phyloP scores from a whole-genome alignment of 2,329 filamentous ascomycete genomes.

The Pseudopithomyces maydicus region DNA sequence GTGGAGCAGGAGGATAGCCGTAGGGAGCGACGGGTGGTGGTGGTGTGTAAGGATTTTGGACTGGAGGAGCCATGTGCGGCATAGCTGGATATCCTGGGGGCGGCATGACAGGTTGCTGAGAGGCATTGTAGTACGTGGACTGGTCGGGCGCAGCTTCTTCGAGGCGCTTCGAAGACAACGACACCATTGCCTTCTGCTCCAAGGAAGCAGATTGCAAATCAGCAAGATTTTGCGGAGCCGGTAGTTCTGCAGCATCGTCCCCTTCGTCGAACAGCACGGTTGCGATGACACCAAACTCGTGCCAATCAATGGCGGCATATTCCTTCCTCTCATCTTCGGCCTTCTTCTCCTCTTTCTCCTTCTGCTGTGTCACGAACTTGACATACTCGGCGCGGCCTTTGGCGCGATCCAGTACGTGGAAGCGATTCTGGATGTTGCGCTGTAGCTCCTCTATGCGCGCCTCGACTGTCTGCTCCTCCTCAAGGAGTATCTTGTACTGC shows the following conservation, averaged over 20 bases:
- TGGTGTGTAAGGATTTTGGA: conserved; percentile 34
- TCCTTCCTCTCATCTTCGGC: conserved; percentile 77
- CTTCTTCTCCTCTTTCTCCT: conserved; percentile 85
- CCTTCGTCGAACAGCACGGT: conserved; percentile 89
- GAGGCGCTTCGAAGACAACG: conserved; percentile 81
- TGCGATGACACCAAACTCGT: conserved; percentile 95
- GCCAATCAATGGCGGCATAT: conserved; percentile 93
- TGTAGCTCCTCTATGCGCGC: conserved; percentile 74
- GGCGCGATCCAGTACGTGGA: conserved; percentile 77
- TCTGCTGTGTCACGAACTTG: conserved; percentile 82
- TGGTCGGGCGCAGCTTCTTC: conserved; percentile 94
- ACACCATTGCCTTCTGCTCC: conserved; percentile 92
- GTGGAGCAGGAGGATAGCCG: conserved; percentile 37
- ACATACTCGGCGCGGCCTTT: conserved; percentile 87
- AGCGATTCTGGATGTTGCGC: conserved; percentile 78
- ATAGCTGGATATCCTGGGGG: conserved; percentile 35
- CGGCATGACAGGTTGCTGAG: conserved; percentile 35
- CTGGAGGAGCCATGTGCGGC: conserved; percentile 34
- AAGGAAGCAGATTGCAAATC: conserved; percentile 93
- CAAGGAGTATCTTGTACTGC: conserved; percentile 84
- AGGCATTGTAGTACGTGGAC: conserved; percentile 48
- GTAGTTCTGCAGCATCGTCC: conserved; percentile 84
- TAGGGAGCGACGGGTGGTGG: conserved; percentile 26
- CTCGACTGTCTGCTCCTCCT: conserved; percentile 73
- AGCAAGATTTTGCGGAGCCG: conserved; percentile 84